Conservation (phyloP, 495 filamentous ascomycete genomes). For the Penicillium maclennaniae region DNA sequence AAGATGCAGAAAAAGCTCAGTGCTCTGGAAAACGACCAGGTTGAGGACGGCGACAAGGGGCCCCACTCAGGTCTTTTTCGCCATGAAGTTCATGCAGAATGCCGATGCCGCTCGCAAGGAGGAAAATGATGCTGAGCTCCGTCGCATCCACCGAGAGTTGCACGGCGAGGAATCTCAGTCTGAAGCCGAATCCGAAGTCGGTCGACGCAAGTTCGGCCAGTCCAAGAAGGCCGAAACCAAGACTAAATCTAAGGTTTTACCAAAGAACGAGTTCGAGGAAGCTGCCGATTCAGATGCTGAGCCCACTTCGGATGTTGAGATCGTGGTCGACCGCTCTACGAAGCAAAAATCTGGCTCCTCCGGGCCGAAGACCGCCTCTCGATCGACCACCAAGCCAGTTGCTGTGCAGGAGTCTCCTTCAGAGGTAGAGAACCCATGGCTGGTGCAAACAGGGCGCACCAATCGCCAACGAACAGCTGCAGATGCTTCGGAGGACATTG, state of each 20-base stretch:
- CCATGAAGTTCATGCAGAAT: slow-evolving; percentile 89
- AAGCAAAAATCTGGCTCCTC: slow-evolving; percentile 21
- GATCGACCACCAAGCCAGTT: slow-evolving; percentile 15
- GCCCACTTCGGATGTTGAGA: slow-evolving; percentile 20
- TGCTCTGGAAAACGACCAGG: slow-evolving; percentile 48
- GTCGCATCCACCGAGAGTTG: slow-evolving; percentile 69
- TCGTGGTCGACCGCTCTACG: slow-evolving; percentile 16
- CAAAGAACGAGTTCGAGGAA: slow-evolving; percentile 60
- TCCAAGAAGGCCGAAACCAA: slow-evolving; percentile 28
- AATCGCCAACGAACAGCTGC: slow-evolving; percentile 33
- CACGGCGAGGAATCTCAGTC: slow-evolving; percentile 53
- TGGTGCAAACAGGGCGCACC: slow-evolving; percentile 38
- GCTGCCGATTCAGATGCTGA: slow-evolving; percentile 52
- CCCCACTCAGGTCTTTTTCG: slow-evolving; percentile 52
- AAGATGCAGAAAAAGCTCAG: slow-evolving; percentile 55
- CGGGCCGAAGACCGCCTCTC: slow-evolving; percentile 17
- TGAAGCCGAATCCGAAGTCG: slow-evolving; percentile 53
- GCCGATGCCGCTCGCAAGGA: slow-evolving; percentile 73
- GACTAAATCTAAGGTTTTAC: slow-evolving; percentile 16
- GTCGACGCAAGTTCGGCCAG: slow-evolving; percentile 64
- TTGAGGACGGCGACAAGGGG: slow-evolving; percentile 33
- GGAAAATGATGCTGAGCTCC: slow-evolving; percentile 77
- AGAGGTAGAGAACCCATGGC: slow-evolving; percentile 49
- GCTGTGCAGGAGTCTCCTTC: slow-evolving; percentile 15
- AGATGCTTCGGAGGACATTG: slow-evolving; percentile 35